Base-by-base conservation (phyloP, 1,284 basidiomycete genomes). In the Puccinia coronata region DNA sequence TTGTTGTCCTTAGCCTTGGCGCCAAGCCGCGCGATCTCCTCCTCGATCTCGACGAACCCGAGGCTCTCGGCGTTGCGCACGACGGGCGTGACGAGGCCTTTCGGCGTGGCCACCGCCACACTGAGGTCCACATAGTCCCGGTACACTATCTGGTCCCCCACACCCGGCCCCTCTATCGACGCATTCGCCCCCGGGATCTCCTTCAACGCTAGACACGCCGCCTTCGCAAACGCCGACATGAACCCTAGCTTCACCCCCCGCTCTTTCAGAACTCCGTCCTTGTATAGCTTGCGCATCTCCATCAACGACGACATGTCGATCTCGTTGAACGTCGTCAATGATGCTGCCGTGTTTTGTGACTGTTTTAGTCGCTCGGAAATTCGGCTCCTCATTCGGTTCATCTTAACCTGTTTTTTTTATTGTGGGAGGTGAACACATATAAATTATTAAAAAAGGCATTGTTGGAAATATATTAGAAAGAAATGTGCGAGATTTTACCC, bases 281-380 rank as follows among this genome's bases (percentile, higher is more conserved):
- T 99, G 91, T 96, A 96, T 86, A 93, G 92, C 86, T 92, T 91
- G 84, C 97, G 92, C 91, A 99, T 92, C 76, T 93, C 92, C 89
- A 98, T 93, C 83, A 98, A 88, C 67, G 92, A 92, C 65, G 93
- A 95, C 96, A 99, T 99, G 89, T 99, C 96, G 86, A 99, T 95
- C 88, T 99, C 96, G 89, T 99, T 98, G 90, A 99, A 99, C 63
- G 96, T 99, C 75, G 97, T 99, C 83, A 99, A 88, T 82, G 95
- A 95, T 67, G 96, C 96, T 14, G 96, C 97, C 18, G 95, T 91
- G 87, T 98, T 98, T 88, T 99, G 96, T 57, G 96, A 97, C 87
- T 98, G 93, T 89, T 99, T 99, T 86, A 99, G 90, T 82, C 96
- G 93, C 88, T 97, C 95, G 70, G 96, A 93, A 85, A 99, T 99